These are phyloP conservation scores for Nemania sp. DNA, from an alignment of 2,329 filamentous ascomycete genomes.

Conservation along the genomic window DNA sequence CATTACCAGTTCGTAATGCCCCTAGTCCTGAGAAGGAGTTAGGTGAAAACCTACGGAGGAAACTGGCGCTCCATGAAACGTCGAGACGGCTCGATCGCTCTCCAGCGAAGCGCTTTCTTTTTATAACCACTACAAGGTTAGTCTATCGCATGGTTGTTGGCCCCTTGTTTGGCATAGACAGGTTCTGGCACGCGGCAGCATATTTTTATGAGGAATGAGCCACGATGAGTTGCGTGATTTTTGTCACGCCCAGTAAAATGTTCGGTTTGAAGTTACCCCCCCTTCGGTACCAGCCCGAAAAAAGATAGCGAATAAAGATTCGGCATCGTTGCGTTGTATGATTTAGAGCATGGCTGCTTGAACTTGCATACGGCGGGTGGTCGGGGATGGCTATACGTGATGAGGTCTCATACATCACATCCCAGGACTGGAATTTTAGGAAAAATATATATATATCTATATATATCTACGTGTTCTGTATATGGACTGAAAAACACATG, in stretches of 20 bases:
- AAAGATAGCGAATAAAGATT: conserved; percentile 9
- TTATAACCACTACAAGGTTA: background rate
- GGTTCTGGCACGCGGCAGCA: background rate
- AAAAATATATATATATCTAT: no score
- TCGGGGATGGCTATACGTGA: no score
- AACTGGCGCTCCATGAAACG: background rate
- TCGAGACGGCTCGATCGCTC: background rate
- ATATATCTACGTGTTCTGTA: no score
- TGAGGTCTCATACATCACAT: no score
- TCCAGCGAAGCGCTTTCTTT: background rate
- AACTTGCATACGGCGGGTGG: no score
- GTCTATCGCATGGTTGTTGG: background rate
- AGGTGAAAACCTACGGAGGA: background rate
- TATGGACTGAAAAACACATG: no score
- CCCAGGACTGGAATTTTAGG: no score
- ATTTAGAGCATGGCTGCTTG: background rate
- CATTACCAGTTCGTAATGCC: background rate
- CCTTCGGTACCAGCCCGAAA: conserved; percentile 15
- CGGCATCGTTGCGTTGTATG: conserved; percentile 4
- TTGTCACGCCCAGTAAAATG: conserved; percentile 4
- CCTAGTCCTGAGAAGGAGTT: background rate
- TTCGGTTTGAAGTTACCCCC: conserved; percentile 21
- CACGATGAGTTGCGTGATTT: conserved; percentile 15
- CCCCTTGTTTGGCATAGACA: background rate
- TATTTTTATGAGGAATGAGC: conserved; percentile 13